A percentile compares a stretch with the other conserved stretches of the same genome.
These are phyloP conservation scores for Hypoxylon sp. DNA, from an alignment of 2,329 filamentous ascomycete genomes.

Conservation along the genomic window DNA sequence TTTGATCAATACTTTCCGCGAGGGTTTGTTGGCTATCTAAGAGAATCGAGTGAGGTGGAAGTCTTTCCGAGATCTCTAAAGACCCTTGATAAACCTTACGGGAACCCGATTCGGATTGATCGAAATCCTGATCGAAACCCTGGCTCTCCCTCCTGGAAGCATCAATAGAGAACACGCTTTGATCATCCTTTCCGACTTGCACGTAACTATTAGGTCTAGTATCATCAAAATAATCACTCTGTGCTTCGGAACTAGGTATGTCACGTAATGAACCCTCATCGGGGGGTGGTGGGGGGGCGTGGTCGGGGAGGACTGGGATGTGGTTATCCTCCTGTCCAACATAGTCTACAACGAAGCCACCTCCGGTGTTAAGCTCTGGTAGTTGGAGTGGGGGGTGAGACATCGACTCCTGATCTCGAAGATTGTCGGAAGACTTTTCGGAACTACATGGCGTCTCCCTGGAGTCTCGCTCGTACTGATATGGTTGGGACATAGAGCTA, in stretches of 20 bases:
- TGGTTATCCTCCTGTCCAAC: constrained; percentile 55
- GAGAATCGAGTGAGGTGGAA: constrained; percentile 57
- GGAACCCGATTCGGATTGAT: constrained; percentile 61
- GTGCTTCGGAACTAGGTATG: constrained; percentile 52
- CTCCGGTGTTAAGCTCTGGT: constrained; percentile 67
- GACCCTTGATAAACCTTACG: constrained; percentile 65
- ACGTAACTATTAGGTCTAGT: constrained; percentile 61
- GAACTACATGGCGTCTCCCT: constrained; percentile 53
- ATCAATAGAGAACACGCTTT: constrained; percentile 59
- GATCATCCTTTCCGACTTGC: constrained; percentile 61
- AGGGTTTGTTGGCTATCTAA: constrained; percentile 57
- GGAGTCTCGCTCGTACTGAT: constrained; percentile 52
- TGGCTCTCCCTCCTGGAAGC: constrained; percentile 64
- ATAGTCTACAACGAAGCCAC: constrained; percentile 66
- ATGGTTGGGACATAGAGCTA: constrained; percentile 50
- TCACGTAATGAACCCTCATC: constrained; percentile 50
- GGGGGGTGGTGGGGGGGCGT: constrained; percentile 68
- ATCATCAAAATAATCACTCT: constrained; percentile 61
- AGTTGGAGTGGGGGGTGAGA: constrained; percentile 58
- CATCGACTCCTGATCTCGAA: constrained; percentile 50
- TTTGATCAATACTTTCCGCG: constrained; percentile 57
- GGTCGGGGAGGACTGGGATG: constrained; percentile 60
- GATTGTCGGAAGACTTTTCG: constrained; percentile 55
- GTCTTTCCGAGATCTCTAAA: constrained; percentile 59
- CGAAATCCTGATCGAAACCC: constrained; percentile 61